Evolutionary conservation across 495 filamentous ascomycete genomes (phyloP), one percentile per base, ranked within the genome.

Genomic region (Apiosordaria backusii): DNA sequence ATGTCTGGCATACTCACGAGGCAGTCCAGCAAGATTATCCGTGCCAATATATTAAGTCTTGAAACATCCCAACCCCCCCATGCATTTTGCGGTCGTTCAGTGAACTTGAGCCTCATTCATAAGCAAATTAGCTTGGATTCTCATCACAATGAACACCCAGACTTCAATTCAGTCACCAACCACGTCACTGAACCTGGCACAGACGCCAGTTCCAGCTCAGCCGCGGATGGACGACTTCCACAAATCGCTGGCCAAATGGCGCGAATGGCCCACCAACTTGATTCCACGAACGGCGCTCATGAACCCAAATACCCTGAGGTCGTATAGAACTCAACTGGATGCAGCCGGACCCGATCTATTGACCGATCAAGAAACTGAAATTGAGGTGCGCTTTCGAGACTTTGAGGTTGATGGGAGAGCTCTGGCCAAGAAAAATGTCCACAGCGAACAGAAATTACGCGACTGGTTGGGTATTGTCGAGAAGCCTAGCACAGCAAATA

Each of bases 351-450:
- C 53, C 21, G 27, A 58, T 50, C 55, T 65, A 18, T 65, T 65
- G 22, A 35, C 58, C 13, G 10, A 22, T 15, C 18, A 21, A 10
- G 63, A 60, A 23, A 19, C 57, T 40, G 63, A 50, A n/a, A 53
- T 60, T 40, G 63, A 65, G 26, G 63, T 65, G 9, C 21, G 55
- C 16, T 65, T 65, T 65, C 63, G 63, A 15, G 63, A 65, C 25
- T 27, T 66, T n/a, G 50, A 53, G 4, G 21, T 40, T 19, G 64
- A 50, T 7, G 23, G 57, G 21, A 29, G 60, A 23, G 65, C 35
- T 45, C 26, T 74, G 24, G 40, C 29, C 19, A 71, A 72, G 55
- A 50, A 25, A 18, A 71, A 72, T 25, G 60, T 71, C 4, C 69
- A 66, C 35, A 59, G 57, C 50, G 69, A 71, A 52, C 63, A 60